Percentiles rank a stretch among this genome's conserved stretches.
phyloP scores from a whole-genome alignment of 192 early-diverging fungal genomes.

The Mortierella hygrophila region DNA sequence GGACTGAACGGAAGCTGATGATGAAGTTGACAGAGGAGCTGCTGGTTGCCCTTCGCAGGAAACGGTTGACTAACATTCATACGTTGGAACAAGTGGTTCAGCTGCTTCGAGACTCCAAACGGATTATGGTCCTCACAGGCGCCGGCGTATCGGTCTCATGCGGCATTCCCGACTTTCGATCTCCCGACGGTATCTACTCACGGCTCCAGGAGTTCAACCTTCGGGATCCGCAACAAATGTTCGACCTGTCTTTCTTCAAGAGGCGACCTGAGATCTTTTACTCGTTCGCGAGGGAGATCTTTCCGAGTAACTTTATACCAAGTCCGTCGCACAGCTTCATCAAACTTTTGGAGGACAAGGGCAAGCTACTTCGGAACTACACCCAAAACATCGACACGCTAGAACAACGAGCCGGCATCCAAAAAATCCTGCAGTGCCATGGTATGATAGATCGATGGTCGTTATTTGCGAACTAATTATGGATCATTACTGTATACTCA shows the following conservation, averaged over 20 bases:
- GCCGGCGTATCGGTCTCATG: constrained; percentile 94
- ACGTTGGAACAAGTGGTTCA: constrained; percentile 75
- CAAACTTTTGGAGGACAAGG: constrained; percentile 87
- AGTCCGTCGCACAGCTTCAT: constrained; percentile 91
- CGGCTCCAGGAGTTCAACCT: constrained; percentile 90
- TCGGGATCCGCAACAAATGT: constrained; percentile 95
- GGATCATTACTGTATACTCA: neutral
- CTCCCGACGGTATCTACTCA: constrained; percentile 92
- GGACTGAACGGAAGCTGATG: constrained; percentile 71
- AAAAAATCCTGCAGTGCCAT: constrained; percentile 89
- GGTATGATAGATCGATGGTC: constrained; percentile 58
- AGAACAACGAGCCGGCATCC: constrained; percentile 89
- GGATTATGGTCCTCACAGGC: constrained; percentile 93
- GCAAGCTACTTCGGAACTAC: constrained; percentile 92
- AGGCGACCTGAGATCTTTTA: constrained; percentile 93
- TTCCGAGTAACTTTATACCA: constrained; percentile 89
- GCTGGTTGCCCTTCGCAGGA: constrained; percentile 62
- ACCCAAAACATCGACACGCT: constrained; percentile 99
- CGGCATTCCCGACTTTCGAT: constrained; percentile 98
- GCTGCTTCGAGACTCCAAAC: constrained; percentile 67
- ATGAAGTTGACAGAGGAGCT: constrained; percentile 69
- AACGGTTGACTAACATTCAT: constrained; percentile 65
- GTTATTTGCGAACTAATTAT: neutral
- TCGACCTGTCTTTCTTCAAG: constrained; percentile 94
- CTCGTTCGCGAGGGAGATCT: constrained; percentile 93